Base-by-base conservation (phyloP, 176 grass and related monocot species). In the Phyllostachys edulis region DNA sequence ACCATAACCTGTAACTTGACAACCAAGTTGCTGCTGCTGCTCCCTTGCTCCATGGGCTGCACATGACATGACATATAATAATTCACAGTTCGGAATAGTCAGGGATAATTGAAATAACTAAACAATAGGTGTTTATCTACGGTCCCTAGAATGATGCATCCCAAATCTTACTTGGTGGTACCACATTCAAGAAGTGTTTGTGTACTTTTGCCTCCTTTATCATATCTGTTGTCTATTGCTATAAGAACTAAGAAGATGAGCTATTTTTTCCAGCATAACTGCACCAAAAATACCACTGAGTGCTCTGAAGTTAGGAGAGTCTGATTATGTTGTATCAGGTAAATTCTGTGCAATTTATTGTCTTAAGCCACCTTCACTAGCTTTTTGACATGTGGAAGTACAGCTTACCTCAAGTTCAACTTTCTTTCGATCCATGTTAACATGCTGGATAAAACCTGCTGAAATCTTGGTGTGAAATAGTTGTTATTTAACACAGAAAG, bases 311-410 rank as follows among this genome's bases (percentile, higher is more conserved):
- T 76, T 67, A 68, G 96, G 96, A 60, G 96, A 99, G 70, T 94
- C 91, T 70, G 52, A 99, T 89, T 99, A 94, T 54, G 87, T 92
- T 61, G 89, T 90, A 32, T 89, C 89, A 84, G 91, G 96, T 97
- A 91, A 84, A 75, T 49, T 70, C 1, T 71, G 12, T 61, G 23
- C 20, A 41, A 46, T 13, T 55, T 34, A 34, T 18, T 77, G 18
- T 69, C 0, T 7, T 52, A 61, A 15, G 13, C 8, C 11, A 76
- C 77, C 5, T 73, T 80, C 34, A 57, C 34, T 81, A 72, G 14
- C 32, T 89, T 10, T 83, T 81, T 32, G 70, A 65, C 13, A 47
- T 49, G 8, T 65, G 52, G 73, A 61, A 60, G 4, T 64, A 44
- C 2, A 70, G 63, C 52, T 67, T 67, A 56, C 32, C 64, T 60